A percentile compares a stretch with the other conserved stretches of the same genome.
Evolutionary conservation across 441 rosid species (phyloP).

Genomic region (Aleurites moluccanus): DNA sequence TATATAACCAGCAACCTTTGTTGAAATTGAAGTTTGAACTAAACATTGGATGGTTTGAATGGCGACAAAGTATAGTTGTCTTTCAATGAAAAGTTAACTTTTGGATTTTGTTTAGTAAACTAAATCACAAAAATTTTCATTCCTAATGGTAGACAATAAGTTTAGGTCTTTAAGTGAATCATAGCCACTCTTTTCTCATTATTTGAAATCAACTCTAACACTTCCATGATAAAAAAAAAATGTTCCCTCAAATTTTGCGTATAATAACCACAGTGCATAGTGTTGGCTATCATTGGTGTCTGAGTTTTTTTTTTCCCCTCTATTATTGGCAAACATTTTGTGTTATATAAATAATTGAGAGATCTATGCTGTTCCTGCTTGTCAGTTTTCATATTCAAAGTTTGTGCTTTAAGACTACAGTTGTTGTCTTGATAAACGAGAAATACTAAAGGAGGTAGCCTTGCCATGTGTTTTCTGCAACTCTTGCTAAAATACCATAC

Average conservation of each 20-base stretch:
- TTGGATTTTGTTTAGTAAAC: neutral
- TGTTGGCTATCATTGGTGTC: neutral
- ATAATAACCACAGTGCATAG: neutral
- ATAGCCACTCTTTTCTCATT: neutral
- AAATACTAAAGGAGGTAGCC: neutral
- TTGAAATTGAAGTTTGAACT: neutral
- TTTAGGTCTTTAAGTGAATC: neutral
- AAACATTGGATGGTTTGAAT: neutral
- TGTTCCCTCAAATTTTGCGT: neutral
- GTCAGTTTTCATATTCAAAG: neutral
- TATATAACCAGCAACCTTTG: neutral
- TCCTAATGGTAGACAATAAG: neutral
- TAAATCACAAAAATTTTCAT: neutral
- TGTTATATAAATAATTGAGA: neutral
- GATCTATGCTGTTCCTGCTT: neutral
- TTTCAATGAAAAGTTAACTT: slow-evolving; percentile 9
- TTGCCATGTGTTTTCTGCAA: neutral
- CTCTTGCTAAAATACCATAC: slow-evolving; percentile 11
- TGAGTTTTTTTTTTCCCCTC: neutral
- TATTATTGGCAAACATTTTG: neutral
- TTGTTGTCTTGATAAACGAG: neutral
- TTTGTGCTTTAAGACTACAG: slow-evolving; percentile 5
- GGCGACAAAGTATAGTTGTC: neutral
- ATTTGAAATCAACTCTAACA: neutral
- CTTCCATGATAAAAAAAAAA: neutral